phyloP scores from a whole-genome alignment of 129 eudicot species.

The Helichrysum umbraculigerum region DNA sequence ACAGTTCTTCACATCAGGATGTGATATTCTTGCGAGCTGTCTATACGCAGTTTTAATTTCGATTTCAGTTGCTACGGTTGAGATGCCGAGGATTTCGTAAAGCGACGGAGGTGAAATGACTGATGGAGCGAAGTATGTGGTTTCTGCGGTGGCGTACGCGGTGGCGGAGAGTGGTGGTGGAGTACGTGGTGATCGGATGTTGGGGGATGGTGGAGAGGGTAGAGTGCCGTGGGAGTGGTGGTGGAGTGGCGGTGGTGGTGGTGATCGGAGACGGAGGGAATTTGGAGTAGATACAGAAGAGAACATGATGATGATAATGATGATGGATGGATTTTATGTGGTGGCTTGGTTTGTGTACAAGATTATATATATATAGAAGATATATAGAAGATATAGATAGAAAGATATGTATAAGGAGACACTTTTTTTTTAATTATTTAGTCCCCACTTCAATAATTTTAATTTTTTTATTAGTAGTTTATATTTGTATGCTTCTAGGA shows the following conservation, averaged over 20 bases:
- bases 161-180: slow-evolving; percentile 41
- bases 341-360: slow-evolving; percentile 14
- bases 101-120: slow-evolving; percentile 41
- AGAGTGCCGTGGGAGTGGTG: slow-evolving; percentile 12
- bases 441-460: too few species aligned
- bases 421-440: too few species aligned
- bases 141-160: slow-evolving; percentile 34
- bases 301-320: slow-evolving; percentile 15
- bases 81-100: slow-evolving; percentile 47
- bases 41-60: slow-evolving; percentile 63
- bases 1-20: slow-evolving; percentile 48
- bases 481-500: too few species aligned
- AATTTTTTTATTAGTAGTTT: too few species aligned
- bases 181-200: slow-evolving; percentile 27
- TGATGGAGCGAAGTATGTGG: slow-evolving; percentile 20
- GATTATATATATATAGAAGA: slow-evolving; percentile 11
- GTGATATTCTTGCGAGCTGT: slow-evolving; percentile 38
- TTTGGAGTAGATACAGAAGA: slow-evolving; percentile 30
- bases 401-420: too few species aligned
- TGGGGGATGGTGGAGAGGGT: slow-evolving; percentile 24
- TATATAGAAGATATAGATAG: slow-evolving; percentile 23
- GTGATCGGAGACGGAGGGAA: slow-evolving; percentile 36
- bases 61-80: slow-evolving; percentile 33
- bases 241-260: slow-evolving; percentile 25
- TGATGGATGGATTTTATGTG: neutral